Evolutionary conservation across 208 protist genomes (phyloP).

Genomic region (Leishmania guyanensis): DNA sequence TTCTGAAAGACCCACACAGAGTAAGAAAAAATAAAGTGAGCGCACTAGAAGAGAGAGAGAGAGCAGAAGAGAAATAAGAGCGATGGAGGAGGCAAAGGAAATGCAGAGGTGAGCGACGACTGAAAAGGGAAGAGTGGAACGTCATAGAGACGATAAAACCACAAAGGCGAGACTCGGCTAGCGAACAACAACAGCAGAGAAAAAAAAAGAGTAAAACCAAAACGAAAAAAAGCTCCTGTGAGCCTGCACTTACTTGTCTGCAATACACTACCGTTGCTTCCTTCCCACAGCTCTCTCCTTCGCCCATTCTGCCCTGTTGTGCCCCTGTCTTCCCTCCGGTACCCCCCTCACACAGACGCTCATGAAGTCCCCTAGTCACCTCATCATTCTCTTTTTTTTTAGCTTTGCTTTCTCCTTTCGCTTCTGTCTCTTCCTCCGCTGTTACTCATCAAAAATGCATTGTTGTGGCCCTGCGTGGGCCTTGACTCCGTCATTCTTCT

Average conservation of each 20-base stretch:
- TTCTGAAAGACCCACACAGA: neutral
- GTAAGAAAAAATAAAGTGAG: conserved; percentile 5
- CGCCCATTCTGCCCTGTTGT: too few relatives aligned
- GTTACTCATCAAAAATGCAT: too few relatives aligned
- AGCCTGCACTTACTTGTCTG: neutral
- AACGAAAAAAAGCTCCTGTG: neutral
- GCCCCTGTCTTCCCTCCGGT: too few relatives aligned
- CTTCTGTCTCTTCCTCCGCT: too few relatives aligned
- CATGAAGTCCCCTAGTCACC: too few relatives aligned
- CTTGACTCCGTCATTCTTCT: too few relatives aligned
- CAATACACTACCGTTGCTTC: too few relatives aligned
- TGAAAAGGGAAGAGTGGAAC: conserved; percentile 3
- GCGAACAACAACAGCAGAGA: neutral
- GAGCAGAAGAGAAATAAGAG: conserved; percentile 6
- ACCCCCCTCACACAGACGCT: too few relatives aligned
- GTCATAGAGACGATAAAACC: neutral
- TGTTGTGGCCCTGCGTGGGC: neutral
- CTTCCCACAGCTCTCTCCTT: too few relatives aligned
- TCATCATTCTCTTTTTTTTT: too few relatives aligned
- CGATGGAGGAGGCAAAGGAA: neutral
- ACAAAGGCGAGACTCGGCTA: neutral
- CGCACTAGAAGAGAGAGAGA: neutral
- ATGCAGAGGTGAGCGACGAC: neutral
- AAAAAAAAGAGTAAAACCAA: neutral
- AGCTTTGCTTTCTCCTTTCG: too few relatives aligned